These are phyloP conservation scores for Tympanopsis confertula DNA, from an alignment of 2,329 filamentous ascomycete genomes.

Conservation along the genomic window DNA sequence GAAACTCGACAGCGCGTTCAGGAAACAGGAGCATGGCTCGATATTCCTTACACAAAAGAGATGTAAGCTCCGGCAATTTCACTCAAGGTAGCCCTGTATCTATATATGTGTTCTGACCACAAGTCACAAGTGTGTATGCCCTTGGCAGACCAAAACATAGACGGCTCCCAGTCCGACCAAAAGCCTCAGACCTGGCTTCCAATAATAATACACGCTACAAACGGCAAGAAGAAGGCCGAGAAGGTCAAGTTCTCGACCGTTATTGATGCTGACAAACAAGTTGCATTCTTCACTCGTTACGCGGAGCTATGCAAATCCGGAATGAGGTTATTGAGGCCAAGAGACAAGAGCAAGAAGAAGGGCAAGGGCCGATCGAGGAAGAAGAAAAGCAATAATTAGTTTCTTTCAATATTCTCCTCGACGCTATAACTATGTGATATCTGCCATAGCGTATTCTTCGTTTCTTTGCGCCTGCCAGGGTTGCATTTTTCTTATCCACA, in stretches of 20 bases:
- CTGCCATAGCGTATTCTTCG: constrained; percentile 25
- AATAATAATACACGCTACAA: constrained; percentile 71
- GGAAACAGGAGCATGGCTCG: constrained; percentile 57
- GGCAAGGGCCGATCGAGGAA: constrained; percentile 63
- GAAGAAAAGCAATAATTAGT: constrained; percentile 37
- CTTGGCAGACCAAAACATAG: neutral
- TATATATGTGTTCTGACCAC: neutral
- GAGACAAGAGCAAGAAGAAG: constrained; percentile 79
- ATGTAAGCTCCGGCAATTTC: constrained; percentile 30
- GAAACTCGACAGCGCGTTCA: constrained; percentile 57
- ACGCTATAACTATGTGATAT: constrained; percentile 12
- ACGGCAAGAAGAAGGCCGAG: constrained; percentile 56
- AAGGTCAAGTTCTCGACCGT: constrained; percentile 74
- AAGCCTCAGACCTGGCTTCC: constrained; percentile 39
- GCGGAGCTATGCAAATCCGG: constrained; percentile 83
- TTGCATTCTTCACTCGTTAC: constrained; percentile 72
- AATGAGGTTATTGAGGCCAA: constrained; percentile 82
- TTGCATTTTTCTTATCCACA: too few species aligned
- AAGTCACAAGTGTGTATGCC: neutral
- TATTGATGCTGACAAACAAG: constrained; percentile 64
- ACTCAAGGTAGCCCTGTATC: neutral
- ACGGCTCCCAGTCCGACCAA: constrained; percentile 3
- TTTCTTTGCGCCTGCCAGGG: constrained; percentile 35
- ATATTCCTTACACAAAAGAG: constrained; percentile 70
- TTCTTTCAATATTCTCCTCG: constrained; percentile 13